Conservation (phyloP, 805 yeast genomes). For the Cyberlindnera petersonii region DNA sequence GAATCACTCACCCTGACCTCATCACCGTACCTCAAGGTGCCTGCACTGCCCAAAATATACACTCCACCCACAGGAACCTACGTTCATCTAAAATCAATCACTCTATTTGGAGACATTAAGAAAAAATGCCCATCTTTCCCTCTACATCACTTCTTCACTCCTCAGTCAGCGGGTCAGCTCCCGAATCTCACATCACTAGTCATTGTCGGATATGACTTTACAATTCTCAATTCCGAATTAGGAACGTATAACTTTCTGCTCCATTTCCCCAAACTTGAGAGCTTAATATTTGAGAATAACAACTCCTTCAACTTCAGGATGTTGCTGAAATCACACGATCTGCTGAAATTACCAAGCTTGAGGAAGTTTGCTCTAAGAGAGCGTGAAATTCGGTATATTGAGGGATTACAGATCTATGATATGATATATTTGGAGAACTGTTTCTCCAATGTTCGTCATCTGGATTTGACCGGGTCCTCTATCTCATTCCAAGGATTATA, state of each 20-base stretch:
- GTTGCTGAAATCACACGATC: slow-evolving; percentile 19
- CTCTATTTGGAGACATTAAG: slow-evolving; percentile 19
- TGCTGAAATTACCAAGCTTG: slow-evolving; percentile 12
- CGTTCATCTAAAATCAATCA: slow-evolving; percentile 12
- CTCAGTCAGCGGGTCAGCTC: slow-evolving; percentile 2
- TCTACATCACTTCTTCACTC: slow-evolving; percentile 19
- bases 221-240: slow-evolving; percentile 12
- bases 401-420: slow-evolving; percentile 15
- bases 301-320: slow-evolving; percentile 17
- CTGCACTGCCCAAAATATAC: slow-evolving; percentile 9
- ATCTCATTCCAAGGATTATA: slow-evolving; percentile 23
- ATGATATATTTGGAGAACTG: slow-evolving; percentile 13
- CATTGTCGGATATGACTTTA: slow-evolving; percentile 24
- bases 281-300: slow-evolving; percentile 24
- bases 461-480: slow-evolving; percentile 26
- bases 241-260: slow-evolving; percentile 24
- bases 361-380: slow-evolving; percentile 21
- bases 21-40: slow-evolving; percentile 6
- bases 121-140: slow-evolving; percentile 19
- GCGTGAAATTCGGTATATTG: slow-evolving; percentile 16
- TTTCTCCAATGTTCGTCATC: slow-evolving; percentile 12
- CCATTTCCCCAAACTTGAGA: slow-evolving; percentile 17
- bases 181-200: slow-evolving; percentile 19
- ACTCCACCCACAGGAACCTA: slow-evolving; percentile 4
- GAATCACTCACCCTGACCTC: slow-evolving; percentile 15